Conservation (phyloP, 2,329 filamentous ascomycete species). For the Aureobasidium mangrovei region DNA sequence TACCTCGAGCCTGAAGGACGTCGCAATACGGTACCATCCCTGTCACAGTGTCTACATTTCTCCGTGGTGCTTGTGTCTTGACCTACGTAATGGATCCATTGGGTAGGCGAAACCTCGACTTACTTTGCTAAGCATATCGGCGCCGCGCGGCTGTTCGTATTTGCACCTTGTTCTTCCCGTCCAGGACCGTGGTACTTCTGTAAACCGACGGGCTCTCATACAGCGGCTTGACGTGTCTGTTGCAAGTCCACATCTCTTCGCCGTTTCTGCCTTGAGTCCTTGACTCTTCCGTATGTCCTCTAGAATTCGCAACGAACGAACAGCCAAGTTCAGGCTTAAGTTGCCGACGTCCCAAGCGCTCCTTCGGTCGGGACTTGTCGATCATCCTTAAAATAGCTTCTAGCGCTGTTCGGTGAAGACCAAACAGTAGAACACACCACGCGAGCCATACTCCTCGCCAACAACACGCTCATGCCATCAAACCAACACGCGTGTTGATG, state of each 20-base stretch:
- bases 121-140: too few relatives aligned
- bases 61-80: neutral
- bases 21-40: too few relatives aligned
- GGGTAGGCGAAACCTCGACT: too few relatives aligned
- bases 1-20: too few relatives aligned
- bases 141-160: neutral
- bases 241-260: too few relatives aligned
- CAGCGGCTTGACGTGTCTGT: too few relatives aligned
- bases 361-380: neutral
- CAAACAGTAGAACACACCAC: too few relatives aligned
- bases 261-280: too few relatives aligned
- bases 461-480: neutral
- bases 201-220: too few relatives aligned
- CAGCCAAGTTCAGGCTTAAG: neutral
- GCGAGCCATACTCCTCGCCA: neutral
- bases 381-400: conserved; percentile 9
- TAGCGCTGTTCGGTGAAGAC: neutral
- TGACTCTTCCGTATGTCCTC: too few relatives aligned
- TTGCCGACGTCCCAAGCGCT: neutral
- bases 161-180: neutral
- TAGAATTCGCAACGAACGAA: neutral
- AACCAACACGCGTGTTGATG: neutral
- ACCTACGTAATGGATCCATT: neutral
- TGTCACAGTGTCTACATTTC: neutral
- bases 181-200: too few relatives aligned